phyloP scores from a whole-genome alignment of 345 rosid species.

The Populus alba region DNA sequence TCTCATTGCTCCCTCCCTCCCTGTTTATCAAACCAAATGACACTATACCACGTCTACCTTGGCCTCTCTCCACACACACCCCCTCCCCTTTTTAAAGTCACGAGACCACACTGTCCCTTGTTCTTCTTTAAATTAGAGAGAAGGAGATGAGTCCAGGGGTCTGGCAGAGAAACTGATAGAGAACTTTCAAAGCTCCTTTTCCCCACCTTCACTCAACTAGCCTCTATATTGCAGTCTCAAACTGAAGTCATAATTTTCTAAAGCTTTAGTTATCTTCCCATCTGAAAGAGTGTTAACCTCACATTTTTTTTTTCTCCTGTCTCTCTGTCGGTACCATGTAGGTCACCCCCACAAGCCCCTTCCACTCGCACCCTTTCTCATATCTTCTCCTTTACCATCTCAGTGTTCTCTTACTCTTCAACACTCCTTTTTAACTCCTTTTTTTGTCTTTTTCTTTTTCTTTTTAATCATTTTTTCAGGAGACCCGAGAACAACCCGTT shows the following conservation, averaged over 20 bases:
- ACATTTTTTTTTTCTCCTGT: conserved; percentile 19
- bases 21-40: conserved; percentile 20
- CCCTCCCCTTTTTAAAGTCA: conserved; percentile 60
- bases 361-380: background rate
- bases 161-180: conserved; percentile 87
- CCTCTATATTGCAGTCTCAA: conserved; percentile 72
- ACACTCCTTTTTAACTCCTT: conserved; percentile 5
- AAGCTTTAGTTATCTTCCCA: conserved; percentile 49
- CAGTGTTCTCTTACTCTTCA: conserved; percentile 3
- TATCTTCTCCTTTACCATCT: background rate
- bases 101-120: conserved; percentile 58
- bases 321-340: conserved; percentile 75
- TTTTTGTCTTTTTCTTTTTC: conserved; percentile 4
- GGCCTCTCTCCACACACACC: conserved; percentile 8
- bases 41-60: conserved; percentile 18
- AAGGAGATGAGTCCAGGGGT: conserved; percentile 39
- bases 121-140: conserved; percentile 41
- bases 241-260: conserved; percentile 62
- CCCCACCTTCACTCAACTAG: conserved; percentile 55
- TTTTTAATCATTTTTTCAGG: conserved; percentile 41
- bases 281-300: conserved; percentile 33
- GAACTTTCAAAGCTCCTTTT: conserved; percentile 67
- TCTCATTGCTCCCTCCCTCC: conserved; percentile 29
- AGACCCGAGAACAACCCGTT: conserved; percentile 69
- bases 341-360: conserved; percentile 41